A percentile compares a stretch with the other conserved stretches of the same genome.
These are phyloP conservation scores for Dioscorea zingiberensis DNA, from an alignment of 106 monocot species.

Conservation along the genomic window DNA sequence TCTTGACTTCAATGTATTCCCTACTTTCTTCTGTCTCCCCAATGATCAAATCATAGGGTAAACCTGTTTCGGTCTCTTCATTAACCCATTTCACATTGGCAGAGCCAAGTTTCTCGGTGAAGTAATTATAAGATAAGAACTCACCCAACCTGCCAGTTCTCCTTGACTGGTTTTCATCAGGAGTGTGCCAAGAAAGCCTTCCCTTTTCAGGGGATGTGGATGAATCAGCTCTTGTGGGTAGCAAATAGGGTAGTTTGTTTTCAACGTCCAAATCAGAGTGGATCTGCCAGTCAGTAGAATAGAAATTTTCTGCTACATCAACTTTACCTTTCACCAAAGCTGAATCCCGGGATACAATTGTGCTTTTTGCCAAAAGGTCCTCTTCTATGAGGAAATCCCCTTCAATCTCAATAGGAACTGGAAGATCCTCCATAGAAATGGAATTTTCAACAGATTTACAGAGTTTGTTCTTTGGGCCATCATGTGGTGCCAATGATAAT, in stretches of 20 bases:
- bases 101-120: slow-evolving; percentile 41
- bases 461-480: not conserved
- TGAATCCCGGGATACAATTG: slow-evolving; percentile 9
- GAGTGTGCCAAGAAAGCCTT: slow-evolving; percentile 7
- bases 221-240: not conserved
- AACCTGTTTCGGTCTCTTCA: slow-evolving; percentile 66
- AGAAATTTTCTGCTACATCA: not conserved
- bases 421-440: slow-evolving; percentile 17
- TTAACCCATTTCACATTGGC: slow-evolving; percentile 83
- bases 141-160: slow-evolving; percentile 75
- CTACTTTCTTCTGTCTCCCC: slow-evolving; percentile 23
- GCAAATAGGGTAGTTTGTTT: not conserved
- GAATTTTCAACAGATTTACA: slow-evolving; percentile 1
- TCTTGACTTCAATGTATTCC: slow-evolving; percentile 91
- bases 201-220: slow-evolving; percentile 14
- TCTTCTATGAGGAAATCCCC: slow-evolving; percentile 45
- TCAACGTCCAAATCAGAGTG: not conserved
- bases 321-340: not conserved
- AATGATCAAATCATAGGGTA: slow-evolving; percentile 79
- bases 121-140: slow-evolving; percentile 58
- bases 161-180: slow-evolving; percentile 19
- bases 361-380: not conserved
- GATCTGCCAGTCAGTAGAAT: slow-evolving; percentile 6
- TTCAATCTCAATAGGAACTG: slow-evolving; percentile 27
- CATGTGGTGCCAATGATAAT: slow-evolving; percentile 2